phyloP scores from a whole-genome alignment of 768 basidiomycete genomes.

The Omphalotus guepiniiformis region DNA sequence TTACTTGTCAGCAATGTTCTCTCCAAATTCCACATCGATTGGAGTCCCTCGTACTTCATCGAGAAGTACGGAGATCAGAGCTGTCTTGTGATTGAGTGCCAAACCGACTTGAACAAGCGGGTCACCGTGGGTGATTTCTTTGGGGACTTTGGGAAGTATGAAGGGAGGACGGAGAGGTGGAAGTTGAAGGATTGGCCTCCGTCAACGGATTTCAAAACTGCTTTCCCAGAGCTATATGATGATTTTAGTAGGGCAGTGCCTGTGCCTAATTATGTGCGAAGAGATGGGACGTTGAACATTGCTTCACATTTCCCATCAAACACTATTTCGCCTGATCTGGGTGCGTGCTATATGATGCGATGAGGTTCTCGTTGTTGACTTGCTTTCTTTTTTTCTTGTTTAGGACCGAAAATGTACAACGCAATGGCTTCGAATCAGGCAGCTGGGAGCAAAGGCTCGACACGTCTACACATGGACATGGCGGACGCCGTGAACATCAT shows the following conservation, averaged over 20 bases:
- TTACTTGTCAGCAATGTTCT: conserved; percentile 70
- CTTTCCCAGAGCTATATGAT: conserved; percentile 80
- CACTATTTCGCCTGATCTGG: conserved; percentile 74
- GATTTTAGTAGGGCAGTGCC: conserved; percentile 85
- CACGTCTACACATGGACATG: conserved; percentile 92
- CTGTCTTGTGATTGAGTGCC: conserved; percentile 79
- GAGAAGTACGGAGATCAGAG: conserved; percentile 57
- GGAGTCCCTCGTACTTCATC: conserved; percentile 84
- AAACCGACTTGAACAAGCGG: conserved; percentile 59
- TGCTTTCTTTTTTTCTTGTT: conserved; percentile 11
- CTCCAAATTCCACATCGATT: conserved; percentile 58
- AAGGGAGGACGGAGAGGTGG: conserved; percentile 31
- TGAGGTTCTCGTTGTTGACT: background rate
- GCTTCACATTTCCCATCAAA: conserved; percentile 86
- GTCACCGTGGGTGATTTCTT: conserved; percentile 81
- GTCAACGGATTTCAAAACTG: conserved; percentile 75
- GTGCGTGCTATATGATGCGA: conserved; percentile 32
- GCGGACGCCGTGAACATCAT: conserved; percentile 92
- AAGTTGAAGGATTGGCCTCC: conserved; percentile 87
- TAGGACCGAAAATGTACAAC: conserved; percentile 95
- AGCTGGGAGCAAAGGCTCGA: conserved; percentile 75
- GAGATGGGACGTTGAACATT: conserved; percentile 85
- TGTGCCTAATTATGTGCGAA: conserved; percentile 84
- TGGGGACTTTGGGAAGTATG: conserved; percentile 65
- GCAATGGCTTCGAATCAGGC: conserved; percentile 71